Conservation (phyloP, 306 rosid genomes). For the Urtica urens region DNA sequence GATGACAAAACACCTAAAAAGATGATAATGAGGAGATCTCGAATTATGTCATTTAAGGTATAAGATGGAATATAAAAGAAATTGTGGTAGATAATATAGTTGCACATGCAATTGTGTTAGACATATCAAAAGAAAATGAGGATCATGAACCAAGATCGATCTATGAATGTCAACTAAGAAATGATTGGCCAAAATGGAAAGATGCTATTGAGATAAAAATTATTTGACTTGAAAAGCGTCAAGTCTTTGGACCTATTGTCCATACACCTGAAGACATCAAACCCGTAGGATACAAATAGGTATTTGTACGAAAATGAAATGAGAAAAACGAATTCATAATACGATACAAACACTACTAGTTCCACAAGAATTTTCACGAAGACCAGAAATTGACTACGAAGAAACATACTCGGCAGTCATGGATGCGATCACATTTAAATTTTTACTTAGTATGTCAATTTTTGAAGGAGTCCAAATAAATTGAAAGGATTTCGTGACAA, state of each 20-base stretch:
- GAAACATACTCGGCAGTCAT: too few species aligned
- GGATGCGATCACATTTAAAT: neutral
- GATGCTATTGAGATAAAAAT: neutral
- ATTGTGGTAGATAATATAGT: neutral
- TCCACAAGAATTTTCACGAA: neutral
- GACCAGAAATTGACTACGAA: neutral
- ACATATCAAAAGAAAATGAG: too few species aligned
- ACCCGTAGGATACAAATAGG: neutral
- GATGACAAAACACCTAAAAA: neutral
- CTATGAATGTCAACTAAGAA: neutral
- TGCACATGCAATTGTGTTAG: too few species aligned
- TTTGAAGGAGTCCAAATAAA: neutral
- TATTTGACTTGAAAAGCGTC: neutral
- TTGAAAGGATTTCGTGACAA: neutral
- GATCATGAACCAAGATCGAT: neutral
- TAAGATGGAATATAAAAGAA: neutral
- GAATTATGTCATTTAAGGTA: neutral
- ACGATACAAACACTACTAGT: neutral
- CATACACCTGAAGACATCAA: neutral
- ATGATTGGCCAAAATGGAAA: constrained; percentile 1
- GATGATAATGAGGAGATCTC: neutral
- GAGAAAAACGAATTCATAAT: neutral
- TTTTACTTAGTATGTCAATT: neutral
- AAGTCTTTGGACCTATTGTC: neutral
- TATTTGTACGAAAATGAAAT: neutral